Percentiles rank a stretch among this genome's conserved stretches.
Evolutionary conservation across 192 early-diverging fungal species (phyloP).

Genomic region (Endogone sp.): DNA sequence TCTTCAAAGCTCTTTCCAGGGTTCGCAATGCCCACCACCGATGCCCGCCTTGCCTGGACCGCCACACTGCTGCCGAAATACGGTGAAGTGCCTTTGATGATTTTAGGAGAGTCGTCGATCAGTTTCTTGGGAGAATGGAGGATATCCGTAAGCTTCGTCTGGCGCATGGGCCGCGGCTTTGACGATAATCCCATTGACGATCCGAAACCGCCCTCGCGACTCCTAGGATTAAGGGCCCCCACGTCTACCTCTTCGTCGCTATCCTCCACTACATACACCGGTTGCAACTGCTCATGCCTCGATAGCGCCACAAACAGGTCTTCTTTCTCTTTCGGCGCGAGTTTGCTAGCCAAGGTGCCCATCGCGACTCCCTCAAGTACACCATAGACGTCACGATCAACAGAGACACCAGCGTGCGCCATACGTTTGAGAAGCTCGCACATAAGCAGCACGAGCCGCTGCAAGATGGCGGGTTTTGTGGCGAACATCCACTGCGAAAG

Average conservation of each 20-base stretch:
- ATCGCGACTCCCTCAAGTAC: constrained; percentile 25
- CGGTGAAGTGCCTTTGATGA: background rate
- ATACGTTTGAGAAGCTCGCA: constrained; percentile 8
- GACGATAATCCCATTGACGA: background rate
- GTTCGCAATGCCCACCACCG: background rate
- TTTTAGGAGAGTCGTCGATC: background rate
- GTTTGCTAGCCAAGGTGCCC: constrained; percentile 8
- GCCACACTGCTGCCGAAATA: background rate
- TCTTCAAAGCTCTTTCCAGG: background rate
- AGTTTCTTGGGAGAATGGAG: background rate
- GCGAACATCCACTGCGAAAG: constrained; percentile 31
- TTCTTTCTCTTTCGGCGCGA: constrained; percentile 18
- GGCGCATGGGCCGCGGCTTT: background rate
- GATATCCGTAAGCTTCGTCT: background rate
- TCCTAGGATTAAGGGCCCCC: background rate
- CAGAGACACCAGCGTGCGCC: constrained; percentile 11
- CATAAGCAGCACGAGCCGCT: constrained; percentile 16
- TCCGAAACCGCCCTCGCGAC: too few species aligned
- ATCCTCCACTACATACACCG: constrained; percentile 17
- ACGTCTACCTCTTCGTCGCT: constrained; percentile 21
- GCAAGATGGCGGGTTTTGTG: constrained; percentile 15
- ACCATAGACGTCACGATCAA: constrained; percentile 22
- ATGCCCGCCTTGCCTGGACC: background rate
- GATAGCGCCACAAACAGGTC: constrained; percentile 19
- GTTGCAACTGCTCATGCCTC: constrained; percentile 23